phyloP scores from a whole-genome alignment of 2,329 filamentous ascomycete species.

The Colletotrichum destructivum region DNA sequence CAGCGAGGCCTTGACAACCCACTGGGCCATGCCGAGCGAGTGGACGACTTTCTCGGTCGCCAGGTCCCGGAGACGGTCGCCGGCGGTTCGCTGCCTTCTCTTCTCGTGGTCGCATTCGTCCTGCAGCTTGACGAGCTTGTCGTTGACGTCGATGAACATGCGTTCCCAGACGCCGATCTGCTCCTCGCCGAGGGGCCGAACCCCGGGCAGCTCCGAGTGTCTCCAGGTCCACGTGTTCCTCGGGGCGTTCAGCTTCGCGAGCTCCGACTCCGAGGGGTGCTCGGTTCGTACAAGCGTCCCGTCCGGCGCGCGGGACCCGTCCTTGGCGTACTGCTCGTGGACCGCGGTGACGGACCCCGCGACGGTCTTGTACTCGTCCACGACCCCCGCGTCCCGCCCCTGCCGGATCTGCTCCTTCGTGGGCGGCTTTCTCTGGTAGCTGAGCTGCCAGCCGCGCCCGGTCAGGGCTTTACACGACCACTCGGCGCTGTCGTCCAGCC shows the following conservation, averaged over 20 bases:
- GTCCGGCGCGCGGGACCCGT: neutral
- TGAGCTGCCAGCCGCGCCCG: conserved; percentile 40
- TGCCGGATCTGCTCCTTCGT: neutral
- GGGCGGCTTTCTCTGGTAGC: neutral
- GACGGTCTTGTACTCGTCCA: conserved; percentile 31
- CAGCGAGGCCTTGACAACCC: too few relatives aligned
- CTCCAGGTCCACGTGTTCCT: conserved; percentile 38
- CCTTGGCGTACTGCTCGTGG: neutral
- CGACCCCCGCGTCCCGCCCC: neutral
- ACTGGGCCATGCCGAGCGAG: neutral
- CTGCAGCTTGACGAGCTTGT: conserved; percentile 30
- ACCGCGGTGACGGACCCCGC: conserved; percentile 27
- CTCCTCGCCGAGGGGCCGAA: conserved; percentile 37
- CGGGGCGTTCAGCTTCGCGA: conserved; percentile 20
- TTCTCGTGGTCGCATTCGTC: neutral
- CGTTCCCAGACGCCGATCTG: conserved; percentile 45
- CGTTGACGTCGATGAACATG: conserved; percentile 41
- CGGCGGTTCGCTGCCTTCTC: neutral
- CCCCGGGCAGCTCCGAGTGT: neutral
- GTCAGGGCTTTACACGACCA: conserved; percentile 44
- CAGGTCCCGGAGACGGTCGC: neutral
- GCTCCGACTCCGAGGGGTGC: conserved; percentile 41
- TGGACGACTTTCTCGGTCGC: neutral
- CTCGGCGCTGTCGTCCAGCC: conserved; percentile 48
- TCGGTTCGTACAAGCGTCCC: conserved; percentile 33